Base-by-base conservation (phyloP, 495 filamentous ascomycete genomes). In the Tuber indicum region DNA sequence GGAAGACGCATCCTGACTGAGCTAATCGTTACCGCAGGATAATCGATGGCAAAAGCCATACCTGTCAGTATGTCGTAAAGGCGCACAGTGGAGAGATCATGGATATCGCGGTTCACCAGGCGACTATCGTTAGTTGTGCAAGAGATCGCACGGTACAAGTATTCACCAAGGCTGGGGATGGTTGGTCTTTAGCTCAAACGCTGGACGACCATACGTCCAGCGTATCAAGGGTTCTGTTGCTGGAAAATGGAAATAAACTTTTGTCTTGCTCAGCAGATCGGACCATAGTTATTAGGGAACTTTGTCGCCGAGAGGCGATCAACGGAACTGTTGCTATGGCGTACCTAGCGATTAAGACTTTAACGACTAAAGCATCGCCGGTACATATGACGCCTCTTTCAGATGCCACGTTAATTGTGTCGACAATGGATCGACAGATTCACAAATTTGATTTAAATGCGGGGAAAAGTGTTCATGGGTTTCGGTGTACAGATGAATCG, bases 141-240 rank as follows among this genome's bases (percentile, higher is more conserved):
- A 89, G 95, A 79, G 96, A 99, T 85, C 91, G 96, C 70, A 97
- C 91, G 72, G 89, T 96, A 36, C 96, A 99, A 84, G 86, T 98
- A 32, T 98, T 97, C 83, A 87, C 89, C 74, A 88, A 88, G 81
- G 84, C 84, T 45, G 85, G 86, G 0, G 86, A 86, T 0, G 85
- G 86, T 9, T 87, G 92, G 82, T 85, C 87, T 69, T 83, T 94
- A 49, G 84, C 92, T 49, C 92, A 94, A 82, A 93, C 92, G 0
- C 86, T 94, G 83, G 90, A 94, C 77, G 92, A 94, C 58, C 92
- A 94, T 83, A 90, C 91, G 26, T 92, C 90, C 1, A 89, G 89
- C 62, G 91, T 94, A 19, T 89, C 85, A 39, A 86, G 89, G 39
- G 79, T 94, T 44, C 82, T 90, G 16, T 92, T 93, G 79, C 84